Conservation (phyloP, 306 rosid species). For the Phaseolus lunatus region DNA sequence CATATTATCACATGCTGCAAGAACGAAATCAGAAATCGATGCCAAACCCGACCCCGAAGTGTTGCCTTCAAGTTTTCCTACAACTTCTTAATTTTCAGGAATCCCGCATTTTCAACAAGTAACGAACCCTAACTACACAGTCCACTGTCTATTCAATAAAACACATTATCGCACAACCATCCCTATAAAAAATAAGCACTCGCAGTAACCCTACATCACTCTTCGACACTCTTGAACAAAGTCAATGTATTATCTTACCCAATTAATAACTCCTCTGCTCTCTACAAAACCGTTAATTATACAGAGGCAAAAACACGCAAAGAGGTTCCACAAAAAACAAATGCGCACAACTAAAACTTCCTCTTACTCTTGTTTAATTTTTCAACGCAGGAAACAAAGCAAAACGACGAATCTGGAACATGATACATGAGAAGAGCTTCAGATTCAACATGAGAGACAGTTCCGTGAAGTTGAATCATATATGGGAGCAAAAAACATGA, state of each 20-base stretch:
- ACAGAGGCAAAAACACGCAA: neutral
- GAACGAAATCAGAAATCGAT: conserved; percentile 13
- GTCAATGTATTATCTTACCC: conserved; percentile 19
- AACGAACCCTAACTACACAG: conserved; percentile 30
- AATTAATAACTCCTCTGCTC: conserved; percentile 13
- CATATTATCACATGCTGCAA: conserved; percentile 20
- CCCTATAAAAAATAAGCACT: conserved; percentile 9
- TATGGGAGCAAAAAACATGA: conserved; percentile 5
- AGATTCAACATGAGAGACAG: conserved; percentile 52
- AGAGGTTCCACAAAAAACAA: conserved; percentile 8
- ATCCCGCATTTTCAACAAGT: conserved; percentile 12
- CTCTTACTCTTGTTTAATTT: neutral
- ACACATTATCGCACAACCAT: neutral
- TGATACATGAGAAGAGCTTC: conserved; percentile 3
- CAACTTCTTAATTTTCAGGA: conserved; percentile 32
- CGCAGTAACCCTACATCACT: conserved; percentile 9
- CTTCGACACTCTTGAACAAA: conserved; percentile 12
- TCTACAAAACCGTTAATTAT: neutral
- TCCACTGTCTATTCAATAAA: neutral
- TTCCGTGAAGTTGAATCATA: conserved; percentile 35
- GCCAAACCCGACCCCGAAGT: neutral
- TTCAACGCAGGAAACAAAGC: neutral
- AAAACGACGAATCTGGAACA: conserved; percentile 39
- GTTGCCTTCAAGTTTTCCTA: neutral
- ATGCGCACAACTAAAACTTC: conserved; percentile 18